These are phyloP conservation scores for Solanum chacoense DNA, from an alignment of 305 asterid genomes.

Conservation along the genomic window DNA sequence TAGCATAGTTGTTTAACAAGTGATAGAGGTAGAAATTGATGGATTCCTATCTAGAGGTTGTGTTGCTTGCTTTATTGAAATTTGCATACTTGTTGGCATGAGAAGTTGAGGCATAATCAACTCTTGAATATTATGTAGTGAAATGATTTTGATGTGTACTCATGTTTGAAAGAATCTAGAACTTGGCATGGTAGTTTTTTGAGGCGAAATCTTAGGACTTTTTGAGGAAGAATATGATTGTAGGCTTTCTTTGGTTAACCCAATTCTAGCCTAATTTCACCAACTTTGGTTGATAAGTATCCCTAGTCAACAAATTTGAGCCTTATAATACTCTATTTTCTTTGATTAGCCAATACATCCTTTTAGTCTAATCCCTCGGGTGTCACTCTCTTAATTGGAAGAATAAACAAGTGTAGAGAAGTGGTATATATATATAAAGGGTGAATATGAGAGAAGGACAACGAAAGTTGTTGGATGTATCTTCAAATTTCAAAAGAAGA, in stretches of 20 bases:
- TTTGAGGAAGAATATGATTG: neutral
- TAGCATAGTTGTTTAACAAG: neutral
- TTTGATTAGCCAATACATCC: neutral
- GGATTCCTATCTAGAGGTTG: neutral
- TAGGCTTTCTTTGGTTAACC: neutral
- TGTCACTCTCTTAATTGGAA: too few relatives aligned
- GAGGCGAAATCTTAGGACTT: neutral
- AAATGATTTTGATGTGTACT: neutral
- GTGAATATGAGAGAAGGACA: too few relatives aligned
- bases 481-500: too few relatives aligned
- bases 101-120: neutral
- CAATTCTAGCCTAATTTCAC: neutral
- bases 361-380: accelerated
- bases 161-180: neutral
- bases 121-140: neutral
- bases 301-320: neutral
- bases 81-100: neutral
- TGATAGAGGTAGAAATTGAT: neutral
- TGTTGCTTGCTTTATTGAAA: neutral
- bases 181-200: neutral
- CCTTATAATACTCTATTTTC: too few relatives aligned
- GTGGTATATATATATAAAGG: neutral
- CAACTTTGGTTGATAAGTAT: too few relatives aligned
- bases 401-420: neutral
- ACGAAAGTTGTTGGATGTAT: too few relatives aligned